Evolutionary conservation across 495 filamentous ascomycete species (phyloP).

Genomic region (Podospora pseudopauciseta): DNA sequence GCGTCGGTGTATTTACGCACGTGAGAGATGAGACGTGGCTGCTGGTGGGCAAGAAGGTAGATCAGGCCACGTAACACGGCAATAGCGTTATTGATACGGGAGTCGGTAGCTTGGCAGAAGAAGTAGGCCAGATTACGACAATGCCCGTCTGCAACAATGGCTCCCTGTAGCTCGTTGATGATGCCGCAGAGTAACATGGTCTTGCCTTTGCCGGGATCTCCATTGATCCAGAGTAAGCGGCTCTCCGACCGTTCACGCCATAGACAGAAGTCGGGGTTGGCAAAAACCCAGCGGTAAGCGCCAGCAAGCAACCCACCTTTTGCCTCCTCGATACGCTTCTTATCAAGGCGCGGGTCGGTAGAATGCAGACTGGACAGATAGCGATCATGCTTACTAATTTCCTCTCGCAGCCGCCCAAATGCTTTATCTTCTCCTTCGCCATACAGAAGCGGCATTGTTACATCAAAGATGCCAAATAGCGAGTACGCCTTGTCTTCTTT

Average conservation of each 20-base stretch:
- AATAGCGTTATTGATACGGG: too few relatives aligned
- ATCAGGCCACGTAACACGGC: too few relatives aligned
- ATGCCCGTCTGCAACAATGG: constrained; percentile 27
- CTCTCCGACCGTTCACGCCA: too few relatives aligned
- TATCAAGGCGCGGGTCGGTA: constrained; percentile 25
- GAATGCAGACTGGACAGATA: background rate
- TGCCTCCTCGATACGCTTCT: constrained; percentile 35
- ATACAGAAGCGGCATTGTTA: constrained; percentile 1
- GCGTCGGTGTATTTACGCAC: constrained; percentile 16
- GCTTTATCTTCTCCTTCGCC: constrained; percentile 5
- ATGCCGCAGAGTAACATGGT: constrained; percentile 48
- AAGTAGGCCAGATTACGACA: constrained; percentile 24
- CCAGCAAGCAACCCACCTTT: constrained; percentile 39
- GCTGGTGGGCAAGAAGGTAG: background rate
- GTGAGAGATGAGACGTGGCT: constrained; percentile 26
- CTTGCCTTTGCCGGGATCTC: constrained; percentile 13
- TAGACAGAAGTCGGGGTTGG: too few relatives aligned
- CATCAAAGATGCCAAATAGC: background rate
- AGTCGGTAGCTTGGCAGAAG: constrained; percentile 40
- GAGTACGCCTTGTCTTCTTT: background rate
- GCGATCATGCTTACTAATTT: background rate
- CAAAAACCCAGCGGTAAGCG: constrained; percentile 8
- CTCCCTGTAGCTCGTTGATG: constrained; percentile 33
- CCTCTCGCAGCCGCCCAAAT: background rate
- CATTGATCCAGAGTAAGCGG: too few relatives aligned